Percentiles rank a stretch among this genome's conserved stretches.
These are phyloP conservation scores for Lipomyces yamadae DNA, from an alignment of 805 yeast genomes.

Conservation along the genomic window DNA sequence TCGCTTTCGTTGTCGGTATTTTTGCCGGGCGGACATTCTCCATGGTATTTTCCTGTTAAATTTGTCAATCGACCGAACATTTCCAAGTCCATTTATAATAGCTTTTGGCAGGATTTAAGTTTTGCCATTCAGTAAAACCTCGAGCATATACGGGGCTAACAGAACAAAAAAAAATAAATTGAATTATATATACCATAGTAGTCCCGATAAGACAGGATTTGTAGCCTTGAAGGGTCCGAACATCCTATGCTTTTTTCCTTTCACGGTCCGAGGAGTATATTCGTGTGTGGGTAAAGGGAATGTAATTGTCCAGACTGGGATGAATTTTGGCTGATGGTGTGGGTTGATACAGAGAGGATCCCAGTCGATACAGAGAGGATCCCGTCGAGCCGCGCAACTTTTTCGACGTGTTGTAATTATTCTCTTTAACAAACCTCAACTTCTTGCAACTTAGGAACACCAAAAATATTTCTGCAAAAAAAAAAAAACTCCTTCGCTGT, in stretches of 20 bases:
- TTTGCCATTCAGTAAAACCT: no score
- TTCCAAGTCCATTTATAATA: no score
- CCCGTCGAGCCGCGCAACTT: no score
- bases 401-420: no score
- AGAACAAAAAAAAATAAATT: not conserved
- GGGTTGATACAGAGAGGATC: no score
- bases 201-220: conserved; percentile 66
- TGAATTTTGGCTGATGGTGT: no score
- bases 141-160: no score
- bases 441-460: not conserved
- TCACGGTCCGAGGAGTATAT: not conserved
- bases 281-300: not conserved
- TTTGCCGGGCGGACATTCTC: conserved; percentile 79
- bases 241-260: conserved; percentile 47
- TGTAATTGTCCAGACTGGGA: not conserved
- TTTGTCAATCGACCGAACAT: conserved; percentile 4
- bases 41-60: conserved; percentile 69
- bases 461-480: not conserved
- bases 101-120: no score
- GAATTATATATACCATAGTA: conserved; percentile 62
- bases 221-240: conserved; percentile 76
- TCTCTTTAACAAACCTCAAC: no score
- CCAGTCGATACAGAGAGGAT: no score
- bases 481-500: no score
- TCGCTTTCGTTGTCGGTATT: conserved; percentile 82